Percentiles rank a stretch among this genome's conserved stretches.
Evolutionary conservation across 2,329 filamentous ascomycete genomes (phyloP).

Genomic region (Venturiaceae sp.): DNA sequence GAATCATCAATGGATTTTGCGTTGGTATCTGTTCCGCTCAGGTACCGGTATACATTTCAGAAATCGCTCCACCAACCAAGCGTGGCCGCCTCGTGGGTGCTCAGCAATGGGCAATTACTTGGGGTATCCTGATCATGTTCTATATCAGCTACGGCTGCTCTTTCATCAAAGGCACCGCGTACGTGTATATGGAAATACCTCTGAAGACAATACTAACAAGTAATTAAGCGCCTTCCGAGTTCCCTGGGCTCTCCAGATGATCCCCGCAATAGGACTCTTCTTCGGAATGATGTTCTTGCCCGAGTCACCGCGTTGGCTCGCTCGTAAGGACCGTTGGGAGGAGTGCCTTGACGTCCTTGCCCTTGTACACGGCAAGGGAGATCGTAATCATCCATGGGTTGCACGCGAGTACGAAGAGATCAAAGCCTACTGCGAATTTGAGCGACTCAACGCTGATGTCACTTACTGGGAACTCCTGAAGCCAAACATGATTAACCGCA

Average conservation of each 20-base stretch:
- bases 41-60: constrained; percentile 59
- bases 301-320: constrained; percentile 36
- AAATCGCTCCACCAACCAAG: constrained; percentile 48
- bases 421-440: constrained; percentile 62
- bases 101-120: constrained; percentile 69
- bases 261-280: constrained; percentile 24
- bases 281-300: constrained; percentile 43
- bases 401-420: constrained; percentile 62
- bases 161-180: constrained; percentile 18
- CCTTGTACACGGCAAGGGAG: constrained; percentile 43
- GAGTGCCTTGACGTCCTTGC: constrained; percentile 30
- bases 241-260: constrained; percentile 27
- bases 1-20: constrained; percentile 58
- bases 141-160: constrained; percentile 26
- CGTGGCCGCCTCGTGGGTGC: constrained; percentile 59
- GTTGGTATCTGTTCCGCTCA: constrained; percentile 65
- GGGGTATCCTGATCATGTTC: constrained; percentile 36
- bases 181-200: background rate
- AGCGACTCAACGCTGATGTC: constrained; percentile 58
- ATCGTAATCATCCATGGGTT: constrained; percentile 56
- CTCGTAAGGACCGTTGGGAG: constrained; percentile 34
- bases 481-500: constrained; percentile 65
- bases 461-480: constrained; percentile 63
- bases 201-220: background rate
- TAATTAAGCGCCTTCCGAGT: constrained; percentile 18